These are phyloP conservation scores for Pseudozyma pruni DNA, from an alignment of 1,284 basidiomycete species.

Conservation along the genomic window DNA sequence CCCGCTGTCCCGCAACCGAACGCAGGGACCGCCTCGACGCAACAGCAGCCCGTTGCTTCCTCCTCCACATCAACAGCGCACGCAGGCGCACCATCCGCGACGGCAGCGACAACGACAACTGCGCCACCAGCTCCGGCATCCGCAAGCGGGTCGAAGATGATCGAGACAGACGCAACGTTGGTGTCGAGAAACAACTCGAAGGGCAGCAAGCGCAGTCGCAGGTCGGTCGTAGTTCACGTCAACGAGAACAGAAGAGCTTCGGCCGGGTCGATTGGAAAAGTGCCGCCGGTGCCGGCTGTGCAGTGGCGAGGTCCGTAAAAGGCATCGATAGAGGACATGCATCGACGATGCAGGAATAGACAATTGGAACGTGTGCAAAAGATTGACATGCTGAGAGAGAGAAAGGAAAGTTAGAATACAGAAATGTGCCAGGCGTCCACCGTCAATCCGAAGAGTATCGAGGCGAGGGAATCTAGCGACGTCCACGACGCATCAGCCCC, in stretches of 20 bases:
- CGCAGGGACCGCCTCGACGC: not conserved
- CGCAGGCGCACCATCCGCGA: not conserved
- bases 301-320: conserved; percentile 26
- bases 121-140: not conserved
- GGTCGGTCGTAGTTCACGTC: conserved; percentile 30
- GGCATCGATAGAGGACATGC: no score
- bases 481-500: conserved; percentile 71
- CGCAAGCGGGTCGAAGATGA: conserved; percentile 20
- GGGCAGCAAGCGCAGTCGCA: conserved; percentile 22
- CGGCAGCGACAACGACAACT: no score
- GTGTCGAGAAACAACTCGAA: conserved; percentile 37
- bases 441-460: no score
- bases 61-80: not conserved
- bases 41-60: not conserved
- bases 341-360: no score
- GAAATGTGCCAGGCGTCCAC: not conserved
- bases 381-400: conserved; percentile 1
- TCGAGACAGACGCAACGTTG: conserved; percentile 20
- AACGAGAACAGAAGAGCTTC: conserved; percentile 26
- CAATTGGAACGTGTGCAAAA: no score
- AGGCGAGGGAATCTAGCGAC: no score
- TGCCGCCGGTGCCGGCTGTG: conserved; percentile 33
- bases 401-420: conserved; percentile 17
- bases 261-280: conserved; percentile 3
- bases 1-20: not conserved